Evolutionary conservation across 2,329 filamentous ascomycete species (phyloP).

Genomic region (Botrytis medusae): DNA sequence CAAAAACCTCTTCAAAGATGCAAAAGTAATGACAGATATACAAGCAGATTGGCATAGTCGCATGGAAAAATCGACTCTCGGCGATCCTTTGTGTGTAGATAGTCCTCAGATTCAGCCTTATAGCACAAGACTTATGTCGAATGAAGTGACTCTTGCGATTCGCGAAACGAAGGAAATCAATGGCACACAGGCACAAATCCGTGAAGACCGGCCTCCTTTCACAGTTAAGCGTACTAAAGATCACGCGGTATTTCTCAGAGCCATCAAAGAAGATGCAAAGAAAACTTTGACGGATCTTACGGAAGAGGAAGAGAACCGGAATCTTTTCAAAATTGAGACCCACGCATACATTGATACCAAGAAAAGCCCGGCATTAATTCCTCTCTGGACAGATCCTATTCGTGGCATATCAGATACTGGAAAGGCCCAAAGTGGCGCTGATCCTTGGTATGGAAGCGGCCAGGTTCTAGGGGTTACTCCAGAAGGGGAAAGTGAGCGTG

Average conservation of each 20-base stretch:
- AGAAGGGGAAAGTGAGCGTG: background rate
- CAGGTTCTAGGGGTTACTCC: slow-evolving; percentile 8
- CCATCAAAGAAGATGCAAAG: slow-evolving; percentile 26
- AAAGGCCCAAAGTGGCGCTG: slow-evolving; percentile 3
- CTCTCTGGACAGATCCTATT: slow-evolving; percentile 34
- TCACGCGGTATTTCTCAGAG: slow-evolving; percentile 29
- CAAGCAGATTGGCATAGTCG: slow-evolving; percentile 32
- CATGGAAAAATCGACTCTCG: slow-evolving; percentile 6
- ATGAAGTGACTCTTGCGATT: slow-evolving; percentile 18
- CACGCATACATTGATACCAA: slow-evolving; percentile 33
- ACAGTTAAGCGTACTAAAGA: slow-evolving; percentile 27
- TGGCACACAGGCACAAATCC: slow-evolving; percentile 27
- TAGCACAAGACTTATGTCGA: slow-evolving; percentile 29
- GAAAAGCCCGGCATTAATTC: slow-evolving; percentile 32
- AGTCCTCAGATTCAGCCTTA: slow-evolving; percentile 21
- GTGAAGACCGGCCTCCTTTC: slow-evolving; percentile 33
- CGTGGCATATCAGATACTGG: slow-evolving; percentile 29
- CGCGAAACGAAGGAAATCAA: slow-evolving; percentile 23
- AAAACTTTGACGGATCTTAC: slow-evolving; percentile 24
- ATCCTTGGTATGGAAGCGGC: slow-evolving; percentile 16
- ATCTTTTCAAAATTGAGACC: slow-evolving; percentile 31
- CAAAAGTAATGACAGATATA: slow-evolving; percentile 30
- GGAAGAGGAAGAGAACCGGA: slow-evolving; percentile 26
- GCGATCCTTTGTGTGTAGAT: slow-evolving; percentile 19
- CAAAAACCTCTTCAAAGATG: slow-evolving; percentile 27